A percentile compares a stretch with the other conserved stretches of the same genome.
Conservation (phyloP, 768 basidiomycete species). For the Termitomyces sp. region DNA sequence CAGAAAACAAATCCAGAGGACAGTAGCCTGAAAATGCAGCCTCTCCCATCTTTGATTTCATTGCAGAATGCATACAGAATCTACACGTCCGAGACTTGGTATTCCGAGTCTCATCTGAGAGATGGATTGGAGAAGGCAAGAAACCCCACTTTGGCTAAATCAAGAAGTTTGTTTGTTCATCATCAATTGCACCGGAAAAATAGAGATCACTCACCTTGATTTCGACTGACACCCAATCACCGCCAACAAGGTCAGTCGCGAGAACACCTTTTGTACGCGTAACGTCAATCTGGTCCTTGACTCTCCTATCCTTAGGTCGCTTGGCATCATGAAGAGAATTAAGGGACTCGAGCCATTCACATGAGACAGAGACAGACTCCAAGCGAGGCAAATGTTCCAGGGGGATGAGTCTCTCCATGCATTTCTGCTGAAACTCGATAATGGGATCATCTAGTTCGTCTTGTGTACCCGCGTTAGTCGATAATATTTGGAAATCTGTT, state of each 20-base stretch:
- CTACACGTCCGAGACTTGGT: constrained; percentile 76
- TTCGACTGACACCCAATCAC: constrained; percentile 67
- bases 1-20: constrained; percentile 88
- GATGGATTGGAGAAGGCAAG: constrained; percentile 56
- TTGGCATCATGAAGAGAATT: constrained; percentile 34
- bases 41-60: constrained; percentile 37
- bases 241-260: constrained; percentile 76
- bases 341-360: constrained; percentile 58
- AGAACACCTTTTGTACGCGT: constrained; percentile 53
- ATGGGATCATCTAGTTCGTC: constrained; percentile 33
- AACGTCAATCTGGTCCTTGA: constrained; percentile 55
- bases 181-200: not conserved
- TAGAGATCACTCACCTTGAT: constrained; percentile 67
- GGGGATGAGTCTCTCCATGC: constrained; percentile 66
- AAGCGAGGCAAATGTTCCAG: constrained; percentile 51
- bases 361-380: constrained; percentile 40
- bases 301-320: constrained; percentile 54
- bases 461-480: not conserved
- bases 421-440: constrained; percentile 52
- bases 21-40: constrained; percentile 54
- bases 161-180: not conserved
- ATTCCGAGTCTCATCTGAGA: constrained; percentile 50
- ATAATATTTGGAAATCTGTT: not conserved
- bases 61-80: constrained; percentile 82
- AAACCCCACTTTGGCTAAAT: constrained; percentile 96